Evolutionary conservation across 352 stramenopile species (phyloP).

Genomic region (Pythium aquatile): DNA sequence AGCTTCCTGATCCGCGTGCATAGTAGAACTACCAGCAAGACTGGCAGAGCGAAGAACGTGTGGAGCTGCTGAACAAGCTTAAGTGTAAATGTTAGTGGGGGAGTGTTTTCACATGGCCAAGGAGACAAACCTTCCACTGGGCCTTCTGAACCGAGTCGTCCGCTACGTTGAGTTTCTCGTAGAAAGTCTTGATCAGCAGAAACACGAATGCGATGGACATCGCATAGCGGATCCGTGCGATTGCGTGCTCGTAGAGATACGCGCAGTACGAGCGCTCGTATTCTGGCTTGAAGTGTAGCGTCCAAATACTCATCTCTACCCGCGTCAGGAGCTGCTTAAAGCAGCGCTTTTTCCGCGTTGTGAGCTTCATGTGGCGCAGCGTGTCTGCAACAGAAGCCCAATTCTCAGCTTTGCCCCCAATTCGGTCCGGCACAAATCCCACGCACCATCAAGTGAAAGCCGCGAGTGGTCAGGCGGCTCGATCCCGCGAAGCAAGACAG

Average conservation of each 20-base stretch:
- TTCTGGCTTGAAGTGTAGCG: constrained; percentile 34
- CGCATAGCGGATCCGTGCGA: constrained; percentile 35
- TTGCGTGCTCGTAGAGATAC: constrained; percentile 33
- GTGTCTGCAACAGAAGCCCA: constrained; percentile 22
- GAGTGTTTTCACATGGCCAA: not conserved
- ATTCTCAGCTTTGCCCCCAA: not conserved
- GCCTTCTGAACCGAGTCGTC: not conserved
- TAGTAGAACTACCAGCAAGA: constrained; percentile 18
- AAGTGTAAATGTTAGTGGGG: not conserved
- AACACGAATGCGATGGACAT: constrained; percentile 34
- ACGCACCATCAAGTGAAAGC: constrained; percentile 21
- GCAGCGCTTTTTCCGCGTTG: constrained; percentile 28
- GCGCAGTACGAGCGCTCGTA: constrained; percentile 33
- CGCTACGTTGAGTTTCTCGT: constrained; percentile 18
- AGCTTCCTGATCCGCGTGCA: constrained; percentile 29
- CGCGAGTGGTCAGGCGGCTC: constrained; percentile 34
- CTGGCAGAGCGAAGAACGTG: constrained; percentile 23
- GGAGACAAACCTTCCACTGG: constrained; percentile 8
- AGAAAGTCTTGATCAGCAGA: constrained; percentile 30
- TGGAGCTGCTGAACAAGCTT: constrained; percentile 28
- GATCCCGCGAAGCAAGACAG: constrained; percentile 31
- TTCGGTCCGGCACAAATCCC: not conserved
- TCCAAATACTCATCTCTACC: constrained; percentile 38
- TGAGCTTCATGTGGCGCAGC: constrained; percentile 35
- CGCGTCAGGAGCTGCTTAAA: constrained; percentile 41